These are phyloP conservation scores for Fusarium armeniacum DNA, from an alignment of 2,329 filamentous ascomycete genomes.

Conservation along the genomic window DNA sequence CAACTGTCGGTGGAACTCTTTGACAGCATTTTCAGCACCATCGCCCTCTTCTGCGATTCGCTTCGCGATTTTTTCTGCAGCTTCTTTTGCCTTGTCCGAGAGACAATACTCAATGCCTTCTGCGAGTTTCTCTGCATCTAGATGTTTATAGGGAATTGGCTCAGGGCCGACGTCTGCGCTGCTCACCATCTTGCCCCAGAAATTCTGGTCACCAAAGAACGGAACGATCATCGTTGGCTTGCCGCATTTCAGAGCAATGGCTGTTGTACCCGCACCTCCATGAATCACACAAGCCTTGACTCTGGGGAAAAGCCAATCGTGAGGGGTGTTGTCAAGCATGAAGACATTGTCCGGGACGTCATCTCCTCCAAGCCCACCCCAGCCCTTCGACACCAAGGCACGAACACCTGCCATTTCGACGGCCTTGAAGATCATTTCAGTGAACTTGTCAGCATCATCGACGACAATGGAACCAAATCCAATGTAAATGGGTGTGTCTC, in stretches of 20 bases:
- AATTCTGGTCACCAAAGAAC: slow-evolving; percentile 84
- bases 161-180: slow-evolving; percentile 74
- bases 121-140: slow-evolving; percentile 73
- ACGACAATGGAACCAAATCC: slow-evolving; percentile 84
- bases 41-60: slow-evolving; percentile 75
- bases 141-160: slow-evolving; percentile 76
- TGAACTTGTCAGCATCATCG: slow-evolving; percentile 77
- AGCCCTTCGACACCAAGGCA: slow-evolving; percentile 80
- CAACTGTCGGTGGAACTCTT: slow-evolving; percentile 74
- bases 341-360: slow-evolving; percentile 74
- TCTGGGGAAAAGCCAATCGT: slow-evolving; percentile 81
- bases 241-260: slow-evolving; percentile 78
- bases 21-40: slow-evolving; percentile 77
- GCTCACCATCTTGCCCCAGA: slow-evolving; percentile 80
- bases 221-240: slow-evolving; percentile 82
- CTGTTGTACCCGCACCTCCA: slow-evolving; percentile 83
- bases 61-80: slow-evolving; percentile 70
- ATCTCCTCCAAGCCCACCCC: slow-evolving; percentile 76
- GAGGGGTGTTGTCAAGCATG: slow-evolving; percentile 80
- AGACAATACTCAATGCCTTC: slow-evolving; percentile 79
- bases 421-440: slow-evolving; percentile 78
- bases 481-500: slow-evolving; percentile 76
- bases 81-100: slow-evolving; percentile 70
- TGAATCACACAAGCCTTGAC: slow-evolving; percentile 79
- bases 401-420: slow-evolving; percentile 75